Conservation (phyloP, 2,329 filamentous ascomycete species). For the Claviceps digitariae region DNA sequence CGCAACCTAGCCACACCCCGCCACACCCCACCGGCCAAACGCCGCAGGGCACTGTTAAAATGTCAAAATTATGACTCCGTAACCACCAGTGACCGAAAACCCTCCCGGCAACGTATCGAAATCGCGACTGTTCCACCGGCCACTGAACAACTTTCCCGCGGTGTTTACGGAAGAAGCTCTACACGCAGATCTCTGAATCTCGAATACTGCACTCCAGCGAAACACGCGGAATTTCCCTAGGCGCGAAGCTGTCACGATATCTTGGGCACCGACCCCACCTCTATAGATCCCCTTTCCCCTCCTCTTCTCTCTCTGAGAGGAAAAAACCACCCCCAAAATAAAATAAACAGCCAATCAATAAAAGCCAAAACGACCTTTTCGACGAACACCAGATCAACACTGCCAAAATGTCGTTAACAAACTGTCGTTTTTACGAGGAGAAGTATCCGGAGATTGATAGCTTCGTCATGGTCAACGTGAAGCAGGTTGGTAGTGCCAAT, state of each 20-base stretch:
- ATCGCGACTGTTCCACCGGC: background rate
- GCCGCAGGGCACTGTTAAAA: constrained; percentile 20
- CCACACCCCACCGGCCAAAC: constrained; percentile 14
- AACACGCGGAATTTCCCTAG: background rate
- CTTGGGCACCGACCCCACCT: constrained; percentile 19
- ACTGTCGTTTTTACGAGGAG: constrained; percentile 95
- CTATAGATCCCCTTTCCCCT: background rate
- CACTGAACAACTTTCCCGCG: background rate
- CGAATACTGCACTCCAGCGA: background rate
- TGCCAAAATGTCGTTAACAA: constrained; percentile 83
- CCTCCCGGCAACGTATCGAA: background rate
- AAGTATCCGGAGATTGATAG: constrained; percentile 92
- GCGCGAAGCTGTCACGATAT: background rate
- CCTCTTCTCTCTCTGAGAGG: constrained; percentile 4
- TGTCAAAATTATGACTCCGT: constrained; percentile 24
- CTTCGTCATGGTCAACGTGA: constrained; percentile 99
- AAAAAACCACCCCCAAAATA: background rate
- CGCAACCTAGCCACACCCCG: constrained; percentile 23
- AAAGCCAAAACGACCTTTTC: constrained; percentile 10
- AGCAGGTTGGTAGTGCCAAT: constrained; percentile 60
- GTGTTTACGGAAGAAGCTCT: background rate
- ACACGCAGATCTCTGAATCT: background rate
- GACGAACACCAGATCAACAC: constrained; percentile 34
- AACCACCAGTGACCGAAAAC: background rate
- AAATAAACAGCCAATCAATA: background rate